Evolutionary conservation across 345 rosid species (phyloP).

Genomic region (Ceriops zippeliana): DNA sequence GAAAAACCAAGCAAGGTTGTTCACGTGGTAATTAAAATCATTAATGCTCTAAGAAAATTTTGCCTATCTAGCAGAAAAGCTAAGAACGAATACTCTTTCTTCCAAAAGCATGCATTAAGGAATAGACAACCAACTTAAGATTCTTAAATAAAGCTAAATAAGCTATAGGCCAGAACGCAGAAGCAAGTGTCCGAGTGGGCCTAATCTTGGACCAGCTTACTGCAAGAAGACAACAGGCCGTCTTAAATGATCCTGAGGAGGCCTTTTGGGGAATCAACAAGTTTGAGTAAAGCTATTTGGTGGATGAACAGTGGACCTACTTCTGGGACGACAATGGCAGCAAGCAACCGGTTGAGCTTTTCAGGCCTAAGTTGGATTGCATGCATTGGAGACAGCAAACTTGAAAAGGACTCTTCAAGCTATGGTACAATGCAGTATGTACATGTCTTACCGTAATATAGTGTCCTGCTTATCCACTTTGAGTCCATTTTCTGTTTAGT

Average conservation of each 20-base stretch:
- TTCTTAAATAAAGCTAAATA: neutral
- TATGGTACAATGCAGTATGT: neutral
- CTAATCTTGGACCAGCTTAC: slow-evolving; percentile 8
- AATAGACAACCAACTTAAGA: neutral
- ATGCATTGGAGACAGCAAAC: slow-evolving; percentile 12
- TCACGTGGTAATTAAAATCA: no score
- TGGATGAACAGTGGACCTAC: slow-evolving; percentile 19
- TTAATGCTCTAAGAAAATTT: no score
- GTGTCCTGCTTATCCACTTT: slow-evolving; percentile 11
- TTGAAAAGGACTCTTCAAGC: slow-evolving; percentile 18
- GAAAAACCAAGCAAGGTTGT: neutral
- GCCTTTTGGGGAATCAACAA: neutral
- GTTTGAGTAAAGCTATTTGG: neutral
- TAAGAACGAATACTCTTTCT: no score
- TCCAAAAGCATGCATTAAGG: no score
- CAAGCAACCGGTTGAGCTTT: slow-evolving; percentile 14
- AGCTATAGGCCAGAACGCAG: neutral
- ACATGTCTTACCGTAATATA: neutral
- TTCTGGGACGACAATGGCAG: slow-evolving; percentile 7
- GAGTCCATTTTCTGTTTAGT: slow-evolving; percentile 7
- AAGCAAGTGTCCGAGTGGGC: slow-evolving; percentile 17
- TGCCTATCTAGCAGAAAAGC: no score
- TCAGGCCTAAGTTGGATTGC: neutral
- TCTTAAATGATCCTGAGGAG: neutral
- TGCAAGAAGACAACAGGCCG: slow-evolving; percentile 7